A percentile compares a stretch with the other conserved stretches of the same genome.
Evolutionary conservation across 805 yeast species (phyloP).

Genomic region (Kodamaea neixiangensis): DNA sequence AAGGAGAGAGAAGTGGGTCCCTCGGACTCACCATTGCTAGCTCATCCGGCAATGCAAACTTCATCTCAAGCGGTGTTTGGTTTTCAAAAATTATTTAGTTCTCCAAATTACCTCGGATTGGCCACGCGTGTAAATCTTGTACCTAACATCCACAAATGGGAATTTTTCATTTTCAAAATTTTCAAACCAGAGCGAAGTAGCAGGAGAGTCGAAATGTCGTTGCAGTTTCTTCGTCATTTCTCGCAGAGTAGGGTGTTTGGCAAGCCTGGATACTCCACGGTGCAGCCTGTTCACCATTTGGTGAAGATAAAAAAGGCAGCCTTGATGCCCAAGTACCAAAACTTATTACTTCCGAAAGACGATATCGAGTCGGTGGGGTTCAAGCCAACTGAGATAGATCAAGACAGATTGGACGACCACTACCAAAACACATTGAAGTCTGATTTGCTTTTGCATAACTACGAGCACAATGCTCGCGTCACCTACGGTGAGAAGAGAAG

Average conservation of each 20-base stretch:
- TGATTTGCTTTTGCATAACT: constrained; percentile 76
- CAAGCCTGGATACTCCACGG: constrained; percentile 58
- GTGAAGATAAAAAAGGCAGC: constrained; percentile 73
- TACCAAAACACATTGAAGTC: constrained; percentile 71
- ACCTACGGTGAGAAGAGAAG: constrained; percentile 70
- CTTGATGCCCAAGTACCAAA: constrained; percentile 74
- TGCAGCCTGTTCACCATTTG: constrained; percentile 89
- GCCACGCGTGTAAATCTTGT: constrained; percentile 10
- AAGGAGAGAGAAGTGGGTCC: constrained; percentile 3
- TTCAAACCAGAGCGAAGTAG: constrained; percentile 7
- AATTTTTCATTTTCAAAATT: constrained; percentile 8
- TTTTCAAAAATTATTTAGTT: neutral
- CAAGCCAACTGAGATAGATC: constrained; percentile 72
- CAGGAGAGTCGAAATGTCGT: constrained; percentile 14
- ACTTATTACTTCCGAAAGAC: constrained; percentile 61
- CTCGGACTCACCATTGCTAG: neutral
- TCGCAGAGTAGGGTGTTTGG: constrained; percentile 46
- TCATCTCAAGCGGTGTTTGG: neutral
- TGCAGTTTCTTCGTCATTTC: constrained; percentile 31
- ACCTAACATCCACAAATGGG: constrained; percentile 4
- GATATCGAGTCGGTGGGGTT: constrained; percentile 80
- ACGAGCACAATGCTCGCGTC: constrained; percentile 60
- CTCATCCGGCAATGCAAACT: constrained; percentile 3
- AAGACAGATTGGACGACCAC: constrained; percentile 78
- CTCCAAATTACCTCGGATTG: constrained; percentile 7